phyloP scores from a whole-genome alignment of 2,329 filamentous ascomycete species.

The Aquanectria penicillioides region DNA sequence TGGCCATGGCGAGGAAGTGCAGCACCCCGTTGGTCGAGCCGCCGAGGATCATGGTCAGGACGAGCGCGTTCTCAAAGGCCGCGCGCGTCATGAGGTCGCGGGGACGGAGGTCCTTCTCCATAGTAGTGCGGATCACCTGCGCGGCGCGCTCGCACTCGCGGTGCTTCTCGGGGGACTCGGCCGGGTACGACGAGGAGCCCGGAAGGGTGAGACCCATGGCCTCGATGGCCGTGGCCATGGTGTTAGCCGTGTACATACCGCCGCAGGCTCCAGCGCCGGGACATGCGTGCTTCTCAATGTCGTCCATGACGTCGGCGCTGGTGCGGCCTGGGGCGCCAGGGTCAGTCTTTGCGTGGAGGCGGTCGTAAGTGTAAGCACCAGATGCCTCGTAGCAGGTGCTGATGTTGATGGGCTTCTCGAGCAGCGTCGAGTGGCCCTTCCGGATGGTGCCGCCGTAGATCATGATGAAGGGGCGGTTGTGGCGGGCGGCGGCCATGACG shows the following conservation, averaged over 20 bases:
- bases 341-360: constrained; percentile 74
- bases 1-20: constrained; percentile 91
- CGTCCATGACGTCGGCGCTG: constrained; percentile 82
- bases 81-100: constrained; percentile 81
- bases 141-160: constrained; percentile 87
- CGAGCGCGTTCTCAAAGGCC: constrained; percentile 87
- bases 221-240: constrained; percentile 89
- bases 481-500: constrained; percentile 88
- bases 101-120: constrained; percentile 85
- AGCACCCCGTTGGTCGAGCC: constrained; percentile 90
- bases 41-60: constrained; percentile 91
- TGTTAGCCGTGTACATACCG: constrained; percentile 93
- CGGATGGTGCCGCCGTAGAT: constrained; percentile 93
- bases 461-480: constrained; percentile 94
- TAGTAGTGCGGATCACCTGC: constrained; percentile 79
- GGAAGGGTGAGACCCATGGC: constrained; percentile 88
- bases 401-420: constrained; percentile 86
- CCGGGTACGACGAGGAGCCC: constrained; percentile 85
- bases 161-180: constrained; percentile 82
- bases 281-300: constrained; percentile 83
- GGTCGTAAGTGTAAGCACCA: constrained; percentile 83
- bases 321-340: constrained; percentile 71
- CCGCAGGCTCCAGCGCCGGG: constrained; percentile 72
- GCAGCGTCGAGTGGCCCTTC: constrained; percentile 82
- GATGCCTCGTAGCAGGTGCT: constrained; percentile 88